Evolutionary conservation across 768 basidiomycete genomes (phyloP), one percentile per base, ranked within the genome.

Genomic region (Tylopilus rubrobrunneus): DNA sequence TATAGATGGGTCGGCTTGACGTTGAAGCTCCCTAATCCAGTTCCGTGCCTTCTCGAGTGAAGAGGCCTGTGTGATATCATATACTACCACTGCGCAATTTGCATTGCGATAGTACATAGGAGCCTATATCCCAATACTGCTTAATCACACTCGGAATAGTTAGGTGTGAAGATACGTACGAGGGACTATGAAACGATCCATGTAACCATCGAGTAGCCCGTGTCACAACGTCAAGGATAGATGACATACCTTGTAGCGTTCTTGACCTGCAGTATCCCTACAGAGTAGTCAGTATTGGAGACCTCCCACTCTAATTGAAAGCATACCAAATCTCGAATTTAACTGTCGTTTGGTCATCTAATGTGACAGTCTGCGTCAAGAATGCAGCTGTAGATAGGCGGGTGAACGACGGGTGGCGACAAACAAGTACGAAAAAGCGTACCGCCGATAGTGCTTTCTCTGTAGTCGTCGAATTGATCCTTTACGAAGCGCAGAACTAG

Each of bases 101-200:
- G 91, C 92, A 60, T 92, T 92, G 60, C 92, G 87, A 73, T 97
- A 97, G 76, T 96, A 96, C 93, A 95, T 96, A 52, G 92, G 93
- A 36, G 92, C 91, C 84, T 92, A 52, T 40, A 19, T 29, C 27
- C 33, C 52, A 46, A 40, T 36, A n/a, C 33, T 31, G 50, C 28
- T 64, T 42, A 56, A 34, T 29, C 4, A 34, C 27, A 19, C n/a
- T 34, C 19, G 34, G 29, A 19, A 36, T 15, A 44, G 17, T 4
- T 21, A 5, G 31, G 25, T 29, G 56, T 27, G 29, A 47, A 29
- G 39, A 28, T 34, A 73, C 81, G 53, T 71, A 80, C 78, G 56
- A 80, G 74, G 12, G 79, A 78, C 76, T 78, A 48, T 45, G 19
- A 44, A 50, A 23, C 19, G 36, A 45, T 29, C 25, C 43, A 33